A percentile compares a stretch with the other conserved stretches of the same genome.
phyloP scores from a whole-genome alignment of 129 eudicot genomes.

The Arctium minus region DNA sequence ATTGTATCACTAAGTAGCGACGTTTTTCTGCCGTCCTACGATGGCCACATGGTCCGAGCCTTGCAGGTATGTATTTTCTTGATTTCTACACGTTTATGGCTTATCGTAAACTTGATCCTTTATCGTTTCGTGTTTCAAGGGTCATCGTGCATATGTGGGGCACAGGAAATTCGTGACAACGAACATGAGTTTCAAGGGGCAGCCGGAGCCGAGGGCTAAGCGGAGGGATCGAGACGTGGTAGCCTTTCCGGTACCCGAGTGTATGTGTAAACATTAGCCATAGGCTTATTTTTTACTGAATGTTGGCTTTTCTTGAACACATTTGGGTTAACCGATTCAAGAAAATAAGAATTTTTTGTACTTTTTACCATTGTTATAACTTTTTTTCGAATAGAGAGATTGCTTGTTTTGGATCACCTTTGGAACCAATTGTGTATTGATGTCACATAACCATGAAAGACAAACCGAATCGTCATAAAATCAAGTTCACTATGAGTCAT shows the following conservation, averaged over 20 bases:
- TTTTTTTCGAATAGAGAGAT: too few species aligned
- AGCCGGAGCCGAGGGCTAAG: slow-evolving; percentile 48
- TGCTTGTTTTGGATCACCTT: too few species aligned
- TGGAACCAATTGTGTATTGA: too few species aligned
- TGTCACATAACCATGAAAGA: too few species aligned
- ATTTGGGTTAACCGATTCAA: neutral
- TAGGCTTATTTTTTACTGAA: neutral
- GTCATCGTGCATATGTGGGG: slow-evolving; percentile 75
- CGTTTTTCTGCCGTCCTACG: slow-evolving; percentile 59
- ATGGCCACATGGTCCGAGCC: slow-evolving; percentile 63
- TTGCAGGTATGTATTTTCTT: slow-evolving; percentile 40
- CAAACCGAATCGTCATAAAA: too few species aligned
- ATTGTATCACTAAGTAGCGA: slow-evolving; percentile 61
- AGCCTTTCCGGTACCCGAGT: slow-evolving; percentile 70
- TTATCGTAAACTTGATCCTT: neutral
- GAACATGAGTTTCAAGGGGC: slow-evolving; percentile 48
- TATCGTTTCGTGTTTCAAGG: slow-evolving; percentile 29
- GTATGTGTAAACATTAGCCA: slow-evolving; percentile 59
- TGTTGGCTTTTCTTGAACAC: neutral
- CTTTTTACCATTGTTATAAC: neutral
- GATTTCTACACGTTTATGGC: neutral
- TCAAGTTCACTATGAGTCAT: too few species aligned
- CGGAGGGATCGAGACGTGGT: slow-evolving; percentile 59
- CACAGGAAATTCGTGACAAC: slow-evolving; percentile 53
- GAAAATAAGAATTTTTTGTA: neutral